These are phyloP conservation scores for Penicillium tannophilum DNA, from an alignment of 495 filamentous ascomycete species.

Conservation along the genomic window DNA sequence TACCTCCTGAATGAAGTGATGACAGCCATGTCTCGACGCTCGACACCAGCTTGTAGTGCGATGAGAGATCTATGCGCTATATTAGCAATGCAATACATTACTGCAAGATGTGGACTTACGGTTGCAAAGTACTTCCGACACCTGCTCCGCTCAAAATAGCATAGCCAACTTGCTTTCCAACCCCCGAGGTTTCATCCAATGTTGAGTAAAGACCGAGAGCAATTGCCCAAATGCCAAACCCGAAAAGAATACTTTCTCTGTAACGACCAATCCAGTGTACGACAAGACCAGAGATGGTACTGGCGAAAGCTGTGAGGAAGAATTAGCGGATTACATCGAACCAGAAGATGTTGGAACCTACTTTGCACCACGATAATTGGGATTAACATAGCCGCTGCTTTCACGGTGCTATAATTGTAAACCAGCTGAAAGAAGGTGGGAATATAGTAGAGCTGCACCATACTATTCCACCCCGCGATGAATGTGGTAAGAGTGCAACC, in stretches of 20 bases:
- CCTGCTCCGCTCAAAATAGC: constrained; percentile 53
- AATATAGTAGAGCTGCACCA: constrained; percentile 58
- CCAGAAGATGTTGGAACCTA: constrained; percentile 27
- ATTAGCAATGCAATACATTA: not conserved
- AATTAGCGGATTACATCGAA: constrained; percentile 46
- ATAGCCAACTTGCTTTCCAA: constrained; percentile 58
- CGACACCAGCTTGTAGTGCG: constrained; percentile 55
- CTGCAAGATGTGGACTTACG: constrained; percentile 30
- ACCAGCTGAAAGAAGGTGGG: constrained; percentile 59
- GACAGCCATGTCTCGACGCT: constrained; percentile 56
- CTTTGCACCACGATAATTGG: constrained; percentile 56
- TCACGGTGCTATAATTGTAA: constrained; percentile 53
- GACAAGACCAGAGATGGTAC: constrained; percentile 53
- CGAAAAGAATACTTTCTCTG: constrained; percentile 53
- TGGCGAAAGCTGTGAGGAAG: constrained; percentile 45
- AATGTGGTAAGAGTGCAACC: constrained; percentile 57
- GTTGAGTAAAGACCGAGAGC: constrained; percentile 57
- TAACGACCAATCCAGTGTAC: constrained; percentile 57
- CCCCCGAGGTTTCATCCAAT: constrained; percentile 46
- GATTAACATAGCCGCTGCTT: constrained; percentile 54
- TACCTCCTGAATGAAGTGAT: constrained; percentile 57
- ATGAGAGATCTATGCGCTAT: constrained; percentile 37
- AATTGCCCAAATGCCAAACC: constrained; percentile 55
- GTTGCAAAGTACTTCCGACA: constrained; percentile 56
- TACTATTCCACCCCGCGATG: constrained; percentile 57